Evolutionary conservation across 495 filamentous ascomycete species (phyloP).

Genomic region (Talaromyces nanjingensis): DNA sequence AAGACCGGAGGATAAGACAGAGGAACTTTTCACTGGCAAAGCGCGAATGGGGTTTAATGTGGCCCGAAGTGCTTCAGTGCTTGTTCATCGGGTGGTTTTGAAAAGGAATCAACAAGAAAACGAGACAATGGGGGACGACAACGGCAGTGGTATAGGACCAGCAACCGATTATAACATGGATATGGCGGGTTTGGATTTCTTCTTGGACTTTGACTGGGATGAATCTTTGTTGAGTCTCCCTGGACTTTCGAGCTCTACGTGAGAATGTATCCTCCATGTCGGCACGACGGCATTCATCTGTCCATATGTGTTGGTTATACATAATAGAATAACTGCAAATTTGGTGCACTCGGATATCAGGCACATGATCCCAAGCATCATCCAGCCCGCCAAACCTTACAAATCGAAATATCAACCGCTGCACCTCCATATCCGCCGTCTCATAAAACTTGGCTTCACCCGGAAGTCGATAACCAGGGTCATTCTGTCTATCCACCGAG

Average conservation of each 20-base stretch:
- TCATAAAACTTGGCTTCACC: background rate
- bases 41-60: constrained; percentile 6
- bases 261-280: background rate
- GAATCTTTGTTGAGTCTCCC: background rate
- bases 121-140: background rate
- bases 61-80: background rate
- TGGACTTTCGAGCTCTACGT: background rate
- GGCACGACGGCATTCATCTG: too few relatives aligned
- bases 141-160: background rate
- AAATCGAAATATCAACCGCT: background rate
- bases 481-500: background rate
- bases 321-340: background rate
- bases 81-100: background rate
- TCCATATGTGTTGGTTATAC: background rate
- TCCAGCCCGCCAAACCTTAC: background rate
- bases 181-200: background rate
- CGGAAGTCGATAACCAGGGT: background rate
- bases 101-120: constrained; percentile 1
- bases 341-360: background rate
- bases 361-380: background rate
- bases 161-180: background rate
- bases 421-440: background rate
- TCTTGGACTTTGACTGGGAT: constrained; percentile 4
- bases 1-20: background rate
- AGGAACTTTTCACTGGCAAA: background rate